Base-by-base conservation (phyloP, 331 rosid genomes). In the Phaseolus coccineus region DNA sequence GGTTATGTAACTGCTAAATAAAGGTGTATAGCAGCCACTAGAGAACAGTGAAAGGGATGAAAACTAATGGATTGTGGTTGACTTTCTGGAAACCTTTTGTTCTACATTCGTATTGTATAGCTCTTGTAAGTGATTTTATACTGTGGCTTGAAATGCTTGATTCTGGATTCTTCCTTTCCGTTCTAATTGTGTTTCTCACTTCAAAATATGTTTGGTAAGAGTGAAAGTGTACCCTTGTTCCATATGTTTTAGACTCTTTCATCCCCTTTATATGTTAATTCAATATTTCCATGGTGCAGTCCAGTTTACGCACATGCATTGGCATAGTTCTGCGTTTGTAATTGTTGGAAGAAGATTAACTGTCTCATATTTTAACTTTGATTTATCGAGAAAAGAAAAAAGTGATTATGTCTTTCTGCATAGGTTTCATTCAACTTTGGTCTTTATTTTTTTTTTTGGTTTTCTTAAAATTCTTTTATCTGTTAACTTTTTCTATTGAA, bases 1-100 rank as follows among this genome's bases (percentile, higher is more conserved):
- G 76, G 71, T 69, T 39, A 61, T 14, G 31, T 56, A 63, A 19
- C 81, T 68, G 68, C 78, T 24, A 79, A 71, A 53, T 40, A 44
- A 53, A 82, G 69, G 69, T 56, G 74, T 69, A 48, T 74, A 35
- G 15, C 51, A 59, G 59, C 66, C 28, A n/a, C 73, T 71, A 9
- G 57, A 71, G 65, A 71, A 52, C 27, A 25, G 55, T 22, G 57
- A 72, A 75, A 70, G 0, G 68, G 52, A 39, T 65, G 52, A 40
- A 72, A 77, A 28, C 66, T 72, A 33, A 25, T 81, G 62, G 48
- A 78, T 27, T 44, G 58, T 8, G 48, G 15, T 30, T 31, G 59
- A 66, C 64, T 50, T 50, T 52, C 62, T 67, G 47, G 10, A 9
- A 65, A 71, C 51, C 40, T 8, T n/a, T 16, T 74, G 51, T 53